Percentiles rank a stretch among this genome's conserved stretches.
Conservation (phyloP, 768 basidiomycete species). For the Tricholoma sp. region DNA sequence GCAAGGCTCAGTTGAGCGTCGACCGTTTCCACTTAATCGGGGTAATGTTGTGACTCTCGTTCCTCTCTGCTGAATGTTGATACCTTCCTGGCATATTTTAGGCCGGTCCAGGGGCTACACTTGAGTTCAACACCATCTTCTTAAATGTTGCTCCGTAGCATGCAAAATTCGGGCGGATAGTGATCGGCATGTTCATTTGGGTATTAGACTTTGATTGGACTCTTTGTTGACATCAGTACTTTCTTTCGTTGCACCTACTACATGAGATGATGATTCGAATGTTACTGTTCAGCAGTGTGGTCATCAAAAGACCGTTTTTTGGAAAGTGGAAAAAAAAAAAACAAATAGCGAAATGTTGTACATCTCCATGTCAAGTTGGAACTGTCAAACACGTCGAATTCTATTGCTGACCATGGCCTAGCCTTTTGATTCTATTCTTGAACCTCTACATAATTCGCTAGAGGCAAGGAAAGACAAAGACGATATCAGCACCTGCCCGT, state of each 20-base stretch:
- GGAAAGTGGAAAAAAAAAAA: background rate
- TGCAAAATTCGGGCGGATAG: background rate
- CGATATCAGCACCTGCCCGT: background rate
- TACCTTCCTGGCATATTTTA: conserved; percentile 1
- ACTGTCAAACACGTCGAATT: no score
- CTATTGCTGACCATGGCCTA: background rate
- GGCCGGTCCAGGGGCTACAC: conserved; percentile 22
- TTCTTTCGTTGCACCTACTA: background rate
- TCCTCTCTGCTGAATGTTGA: background rate
- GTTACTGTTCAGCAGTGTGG: background rate
- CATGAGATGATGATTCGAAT: background rate
- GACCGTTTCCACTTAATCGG: conserved; percentile 28
- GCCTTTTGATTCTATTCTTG: conserved; percentile 5
- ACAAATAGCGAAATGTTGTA: background rate
- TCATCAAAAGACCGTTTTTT: background rate
- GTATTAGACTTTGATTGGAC: background rate
- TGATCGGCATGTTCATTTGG: background rate
- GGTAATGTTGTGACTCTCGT: conserved; percentile 13
- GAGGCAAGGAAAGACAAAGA: background rate
- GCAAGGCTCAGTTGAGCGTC: conserved; percentile 22
- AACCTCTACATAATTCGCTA: conserved; percentile 31
- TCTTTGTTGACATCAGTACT: background rate
- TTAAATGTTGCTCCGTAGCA: conserved; percentile 10
- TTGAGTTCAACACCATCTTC: conserved; percentile 23
- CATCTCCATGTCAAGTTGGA: background rate